These are phyloP conservation scores for Boletus subcaerulescens DNA, from an alignment of 768 basidiomycete genomes.

Conservation along the genomic window DNA sequence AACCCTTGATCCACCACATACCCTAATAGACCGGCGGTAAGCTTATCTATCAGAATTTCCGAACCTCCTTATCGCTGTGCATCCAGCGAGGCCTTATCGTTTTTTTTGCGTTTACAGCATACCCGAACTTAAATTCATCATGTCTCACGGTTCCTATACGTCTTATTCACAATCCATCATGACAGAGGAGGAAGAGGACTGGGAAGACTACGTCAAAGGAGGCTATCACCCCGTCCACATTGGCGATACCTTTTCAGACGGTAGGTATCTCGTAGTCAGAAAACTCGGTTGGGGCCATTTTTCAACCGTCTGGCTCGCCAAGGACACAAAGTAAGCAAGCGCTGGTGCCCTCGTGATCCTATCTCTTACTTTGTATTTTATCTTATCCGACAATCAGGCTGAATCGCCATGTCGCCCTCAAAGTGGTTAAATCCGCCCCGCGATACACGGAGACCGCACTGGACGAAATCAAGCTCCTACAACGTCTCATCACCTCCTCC, in stretches of 20 bases:
- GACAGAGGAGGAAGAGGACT: constrained; percentile 91
- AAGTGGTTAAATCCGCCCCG: constrained; percentile 96
- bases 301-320: constrained; percentile 89
- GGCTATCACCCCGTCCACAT: constrained; percentile 94
- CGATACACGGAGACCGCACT: constrained; percentile 97
- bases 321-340: constrained; percentile 67
- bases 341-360: background rate
- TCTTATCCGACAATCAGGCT: constrained; percentile 50
- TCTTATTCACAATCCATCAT: constrained; percentile 74
- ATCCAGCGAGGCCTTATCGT: constrained; percentile 28
- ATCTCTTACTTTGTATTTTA: constrained; percentile 3
- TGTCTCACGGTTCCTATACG: constrained; percentile 75
- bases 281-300: constrained; percentile 98
- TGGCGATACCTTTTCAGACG: constrained; percentile 85
- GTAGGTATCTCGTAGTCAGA: constrained; percentile 84
- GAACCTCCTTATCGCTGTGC: constrained; percentile 31
- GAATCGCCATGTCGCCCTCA: constrained; percentile 96
- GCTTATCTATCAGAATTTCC: constrained; percentile 31
- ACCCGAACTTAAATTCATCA: constrained; percentile 34
- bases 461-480: constrained; percentile 97
- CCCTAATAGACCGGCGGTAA: constrained; percentile 26
- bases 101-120: constrained; percentile 32
- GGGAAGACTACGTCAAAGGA: constrained; percentile 83
- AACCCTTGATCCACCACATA: constrained; percentile 13
- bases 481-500: constrained; percentile 87